Conservation (phyloP, 1,284 basidiomycete genomes). For the Boletellus deceptivus region DNA sequence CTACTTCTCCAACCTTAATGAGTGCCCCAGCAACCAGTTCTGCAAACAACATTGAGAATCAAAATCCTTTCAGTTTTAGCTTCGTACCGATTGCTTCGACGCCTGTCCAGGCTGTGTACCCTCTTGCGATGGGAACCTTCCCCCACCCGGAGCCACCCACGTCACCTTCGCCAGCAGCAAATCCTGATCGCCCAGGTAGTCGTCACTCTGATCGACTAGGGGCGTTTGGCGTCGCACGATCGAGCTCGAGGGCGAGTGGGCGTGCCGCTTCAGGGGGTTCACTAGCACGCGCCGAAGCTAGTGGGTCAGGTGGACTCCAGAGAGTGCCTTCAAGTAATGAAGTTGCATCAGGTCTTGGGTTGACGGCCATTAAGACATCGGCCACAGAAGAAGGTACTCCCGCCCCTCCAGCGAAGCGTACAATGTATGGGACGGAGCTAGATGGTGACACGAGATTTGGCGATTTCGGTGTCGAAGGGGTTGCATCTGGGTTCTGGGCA, state of each 20-base stretch:
- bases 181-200: constrained; percentile 34
- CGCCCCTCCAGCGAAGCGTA: constrained; percentile 48
- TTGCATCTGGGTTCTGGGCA: constrained; percentile 67
- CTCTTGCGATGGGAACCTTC: constrained; percentile 45
- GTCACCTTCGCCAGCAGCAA: constrained; percentile 62
- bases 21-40: constrained; percentile 40
- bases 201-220: constrained; percentile 35
- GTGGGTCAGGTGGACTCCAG: constrained; percentile 28
- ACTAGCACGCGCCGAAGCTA: constrained; percentile 25
- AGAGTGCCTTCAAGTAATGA: constrained; percentile 38
- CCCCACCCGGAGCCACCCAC: constrained; percentile 66
- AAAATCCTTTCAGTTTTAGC: constrained; percentile 52
- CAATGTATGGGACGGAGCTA: constrained; percentile 79
- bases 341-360: constrained; percentile 37
- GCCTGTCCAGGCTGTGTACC: constrained; percentile 41
- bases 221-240: constrained; percentile 29
- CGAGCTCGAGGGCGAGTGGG: constrained; percentile 34
- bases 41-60: constrained; percentile 51
- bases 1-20: constrained; percentile 36
- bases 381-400: constrained; percentile 31
- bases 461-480: constrained; percentile 74
- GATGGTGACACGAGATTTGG: constrained; percentile 75
- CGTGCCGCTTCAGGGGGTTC: constrained; percentile 31
- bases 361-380: constrained; percentile 34
- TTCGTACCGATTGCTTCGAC: constrained; percentile 55